Base-by-base conservation (phyloP, 164 flowering plant genomes). In the Chimonanthus praecox region DNA sequence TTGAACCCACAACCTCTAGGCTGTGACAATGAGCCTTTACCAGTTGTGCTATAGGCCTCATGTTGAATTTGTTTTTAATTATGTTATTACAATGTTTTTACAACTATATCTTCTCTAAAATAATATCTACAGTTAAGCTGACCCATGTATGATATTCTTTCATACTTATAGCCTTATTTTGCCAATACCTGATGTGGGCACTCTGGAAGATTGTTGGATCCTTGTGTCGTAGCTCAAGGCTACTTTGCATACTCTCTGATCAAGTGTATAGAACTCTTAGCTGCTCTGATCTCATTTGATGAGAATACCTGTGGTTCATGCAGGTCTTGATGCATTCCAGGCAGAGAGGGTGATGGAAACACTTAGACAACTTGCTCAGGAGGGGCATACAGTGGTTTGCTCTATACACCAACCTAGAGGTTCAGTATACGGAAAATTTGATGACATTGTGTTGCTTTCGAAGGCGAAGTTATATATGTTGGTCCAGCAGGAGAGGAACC, bases 311-410 rank as follows among this genome's bases (percentile, higher is more conserved):
- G 5, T 46, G 73, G 8, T 70, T 65, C 49, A 18, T 83, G 73
- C 87, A 93, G 98, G 99, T 69, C 94, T 96, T 73, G 99, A 96
- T 85, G 99, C 99, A 20, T 96, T 93, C 80, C 98, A 96, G 81
- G 97, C 99, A 60, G 98, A 96, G 82, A 92, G 87, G 83, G 98
- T 96, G 64, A 88, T 95, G 99, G 99, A 90, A 86, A 96, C 98
- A 68, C 86, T 96, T 47, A 79, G 84, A 68, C 91, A 86, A 81
- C 99, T 96, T 85, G 95, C 97, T 71, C 82, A 83, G 75, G 95
- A 90, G 83, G 99, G 99, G 33, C 99, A 96, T 80, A 92, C 99
- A 76, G 97, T 96, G 49, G 86, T 96, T 64, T 96, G 98, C 83
- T 93, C 98, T 73, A 96, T 96, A 79, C 99, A 96, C 82, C 99